These are phyloP conservation scores for Lepidopterella palustris DNA, from an alignment of 495 filamentous ascomycete genomes.

Conservation along the genomic window DNA sequence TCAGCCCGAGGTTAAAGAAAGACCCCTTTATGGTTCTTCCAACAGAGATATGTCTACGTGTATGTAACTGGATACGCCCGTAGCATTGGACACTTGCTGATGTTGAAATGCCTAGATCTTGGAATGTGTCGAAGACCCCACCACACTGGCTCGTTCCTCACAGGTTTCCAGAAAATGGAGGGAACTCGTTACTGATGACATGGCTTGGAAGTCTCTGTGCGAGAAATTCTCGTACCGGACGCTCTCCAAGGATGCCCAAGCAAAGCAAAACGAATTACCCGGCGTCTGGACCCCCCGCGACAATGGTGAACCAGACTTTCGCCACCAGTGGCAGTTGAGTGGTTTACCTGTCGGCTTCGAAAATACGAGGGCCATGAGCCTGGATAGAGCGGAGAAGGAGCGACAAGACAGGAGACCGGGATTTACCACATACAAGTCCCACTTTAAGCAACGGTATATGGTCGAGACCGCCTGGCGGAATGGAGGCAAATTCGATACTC, in stretches of 20 bases:
- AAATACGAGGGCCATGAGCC: conserved; percentile 24
- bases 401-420: conserved; percentile 32
- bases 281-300: too few species aligned
- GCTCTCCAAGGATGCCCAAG: conserved; percentile 43
- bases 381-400: conserved; percentile 19
- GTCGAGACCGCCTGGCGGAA: conserved; percentile 96
- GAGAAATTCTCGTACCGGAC: conserved; percentile 85
- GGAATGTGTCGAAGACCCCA: conserved; percentile 69
- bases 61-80: conserved; percentile 39
- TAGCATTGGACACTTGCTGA: background rate
- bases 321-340: too few species aligned
- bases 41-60: conserved; percentile 83
- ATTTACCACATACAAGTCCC: conserved; percentile 74
- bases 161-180: conserved; percentile 91
- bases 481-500: conserved; percentile 68
- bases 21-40: conserved; percentile 87
- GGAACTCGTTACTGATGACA: conserved; percentile 89
- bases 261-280: conserved; percentile 15
- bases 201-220: conserved; percentile 95
- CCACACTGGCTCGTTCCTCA: conserved; percentile 81
- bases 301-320: too few species aligned
- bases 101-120: conserved; percentile 15
- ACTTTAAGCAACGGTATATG: conserved; percentile 96
- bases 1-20: conserved; percentile 86
- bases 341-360: too few species aligned